Evolutionary conservation across 768 basidiomycete genomes (phyloP).

Genomic region (Russula foetens): DNA sequence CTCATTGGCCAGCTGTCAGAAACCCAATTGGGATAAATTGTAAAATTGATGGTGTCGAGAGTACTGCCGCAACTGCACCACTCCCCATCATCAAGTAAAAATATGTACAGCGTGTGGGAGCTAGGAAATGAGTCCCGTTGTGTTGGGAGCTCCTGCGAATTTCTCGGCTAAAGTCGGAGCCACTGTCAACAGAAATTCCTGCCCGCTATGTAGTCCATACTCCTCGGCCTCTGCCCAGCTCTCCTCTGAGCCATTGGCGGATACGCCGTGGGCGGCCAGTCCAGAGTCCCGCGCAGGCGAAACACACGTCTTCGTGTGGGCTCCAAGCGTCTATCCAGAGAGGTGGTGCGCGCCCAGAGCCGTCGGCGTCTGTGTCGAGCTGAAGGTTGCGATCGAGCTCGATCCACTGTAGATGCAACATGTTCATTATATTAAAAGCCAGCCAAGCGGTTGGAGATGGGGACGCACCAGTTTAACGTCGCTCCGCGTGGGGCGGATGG

Average conservation of each 20-base stretch:
- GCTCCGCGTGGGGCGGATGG: constrained; percentile 74
- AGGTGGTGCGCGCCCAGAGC: not conserved
- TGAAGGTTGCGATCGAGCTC: constrained; percentile 64
- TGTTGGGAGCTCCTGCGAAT: no score
- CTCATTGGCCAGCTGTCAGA: no score
- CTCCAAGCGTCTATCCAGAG: constrained; percentile 69
- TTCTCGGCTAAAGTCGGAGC: no score
- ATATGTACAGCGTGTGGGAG: no score
- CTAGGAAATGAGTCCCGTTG: no score
- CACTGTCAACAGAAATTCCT: no score
- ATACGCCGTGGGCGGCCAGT: constrained; percentile 46
- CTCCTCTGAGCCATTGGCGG: constrained; percentile 38
- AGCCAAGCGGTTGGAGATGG: not conserved
- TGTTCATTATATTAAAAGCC: not conserved
- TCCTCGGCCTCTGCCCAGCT: constrained; percentile 57
- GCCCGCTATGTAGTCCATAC: constrained; percentile 15
- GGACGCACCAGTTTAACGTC: constrained; percentile 60
- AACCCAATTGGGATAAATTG: no score
- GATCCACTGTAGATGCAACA: constrained; percentile 52
- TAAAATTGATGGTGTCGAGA: no score
- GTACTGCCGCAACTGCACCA: no score
- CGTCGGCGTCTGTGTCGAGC: constrained; percentile 32
- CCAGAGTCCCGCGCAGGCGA: constrained; percentile 80
- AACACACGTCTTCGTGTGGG: constrained; percentile 78
- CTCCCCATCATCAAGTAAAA: no score